Evolutionary conservation across 768 basidiomycete genomes (phyloP), one percentile per base, ranked within the genome.

Genomic region (Agrocybe chaxingu): DNA sequence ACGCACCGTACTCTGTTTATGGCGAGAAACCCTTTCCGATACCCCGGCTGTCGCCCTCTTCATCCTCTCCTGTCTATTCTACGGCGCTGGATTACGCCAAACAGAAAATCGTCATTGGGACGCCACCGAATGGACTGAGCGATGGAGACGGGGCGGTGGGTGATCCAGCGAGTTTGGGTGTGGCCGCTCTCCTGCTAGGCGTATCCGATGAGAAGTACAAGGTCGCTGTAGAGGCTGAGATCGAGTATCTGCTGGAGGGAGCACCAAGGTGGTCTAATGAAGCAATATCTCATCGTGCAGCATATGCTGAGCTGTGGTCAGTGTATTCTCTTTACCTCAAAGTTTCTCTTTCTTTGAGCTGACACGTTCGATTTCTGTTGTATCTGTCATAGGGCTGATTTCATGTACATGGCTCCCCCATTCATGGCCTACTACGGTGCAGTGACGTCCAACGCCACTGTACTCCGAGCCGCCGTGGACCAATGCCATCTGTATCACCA

Each of bases 361-460:
- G 9, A 10, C 42, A 29, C 39, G n/a, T 30, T 46, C 16, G 16
- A 16, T 1, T n/a, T 44, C 10, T 42, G 36, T 32, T 38, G 12
- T 19, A 16, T 30, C 10, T 13, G 12, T 45, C 50, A n/a, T 47
- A 76, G 76, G 74, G 70, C 75, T 12, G 76, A 79, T 59, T 79
- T 73, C 52, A 59, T 78, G 13, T 79, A 75, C 60, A 79, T 78
- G 77, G 75, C 68, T 2, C 77, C 77, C 7, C 76, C 77, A 0
- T 77, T 77, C 62, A 60, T 79, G 9, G 77, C 76, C 0, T 79
- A 74, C 58, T 74, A 73, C 52, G 76, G 66, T 6, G 75, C 70
- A 0, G 72, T 70, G 48, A 63, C 57, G 0, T 52, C 63, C 30
- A 68, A 79, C 55, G 60, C 55, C 8, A 60, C 62, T 0, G 56